Evolutionary conservation across 257 asterid genomes (phyloP).

Genomic region (Ehretia macrophylla): DNA sequence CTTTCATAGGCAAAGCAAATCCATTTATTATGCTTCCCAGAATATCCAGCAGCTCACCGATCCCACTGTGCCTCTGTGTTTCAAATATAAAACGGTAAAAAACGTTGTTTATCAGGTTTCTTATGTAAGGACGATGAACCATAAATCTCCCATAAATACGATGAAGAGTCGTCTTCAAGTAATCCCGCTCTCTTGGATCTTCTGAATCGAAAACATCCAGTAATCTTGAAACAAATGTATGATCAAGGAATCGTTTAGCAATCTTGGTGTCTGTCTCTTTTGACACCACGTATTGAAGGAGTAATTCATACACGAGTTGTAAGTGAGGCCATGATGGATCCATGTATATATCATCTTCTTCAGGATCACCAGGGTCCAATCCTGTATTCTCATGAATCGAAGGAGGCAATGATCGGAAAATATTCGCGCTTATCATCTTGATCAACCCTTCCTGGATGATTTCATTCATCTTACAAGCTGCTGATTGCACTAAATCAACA

Average conservation of each 20-base stretch:
- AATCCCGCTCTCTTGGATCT: slow-evolving; percentile 85
- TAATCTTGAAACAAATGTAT: slow-evolving; percentile 70
- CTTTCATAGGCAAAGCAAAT: slow-evolving; percentile 90
- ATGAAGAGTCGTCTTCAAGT: slow-evolving; percentile 83
- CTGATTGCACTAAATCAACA: slow-evolving; percentile 68
- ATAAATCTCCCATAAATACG: slow-evolving; percentile 88
- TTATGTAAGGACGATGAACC: slow-evolving; percentile 88
- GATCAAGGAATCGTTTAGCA: slow-evolving; percentile 80
- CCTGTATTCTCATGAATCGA: slow-evolving; percentile 59
- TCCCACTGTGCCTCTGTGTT: slow-evolving; percentile 74
- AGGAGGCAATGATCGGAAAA: slow-evolving; percentile 83
- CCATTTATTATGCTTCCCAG: slow-evolving; percentile 89
- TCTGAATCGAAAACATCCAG: slow-evolving; percentile 83
- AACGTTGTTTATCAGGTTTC: slow-evolving; percentile 77
- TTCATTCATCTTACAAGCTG: slow-evolving; percentile 73
- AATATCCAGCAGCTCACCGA: slow-evolving; percentile 79
- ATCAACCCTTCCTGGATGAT: slow-evolving; percentile 84
- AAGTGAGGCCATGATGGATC: slow-evolving; percentile 88
- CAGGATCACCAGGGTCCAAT: slow-evolving; percentile 52
- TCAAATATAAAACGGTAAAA: slow-evolving; percentile 76
- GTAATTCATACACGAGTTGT: slow-evolving; percentile 74
- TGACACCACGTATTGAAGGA: slow-evolving; percentile 61
- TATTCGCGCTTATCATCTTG: slow-evolving; percentile 65
- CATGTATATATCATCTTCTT: slow-evolving; percentile 79
- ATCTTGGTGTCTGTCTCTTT: slow-evolving; percentile 69